Conservation (phyloP, 371 early-diverging fungal species). For the Rhizopus delemar region DNA sequence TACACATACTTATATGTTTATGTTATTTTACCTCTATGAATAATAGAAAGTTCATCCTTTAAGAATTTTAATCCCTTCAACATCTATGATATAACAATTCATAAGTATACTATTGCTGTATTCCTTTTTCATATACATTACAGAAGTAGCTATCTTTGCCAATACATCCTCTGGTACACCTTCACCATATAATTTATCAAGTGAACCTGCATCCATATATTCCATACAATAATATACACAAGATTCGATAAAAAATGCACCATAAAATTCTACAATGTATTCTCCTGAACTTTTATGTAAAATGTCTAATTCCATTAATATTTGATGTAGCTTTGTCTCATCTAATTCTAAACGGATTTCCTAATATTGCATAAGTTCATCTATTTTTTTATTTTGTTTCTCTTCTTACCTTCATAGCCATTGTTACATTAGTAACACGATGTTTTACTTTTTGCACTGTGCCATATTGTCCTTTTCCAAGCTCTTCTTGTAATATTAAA, state of each 20-base stretch:
- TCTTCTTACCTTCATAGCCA: conserved; percentile 81
- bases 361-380: conserved; percentile 33
- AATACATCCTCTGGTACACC: conserved; percentile 86
- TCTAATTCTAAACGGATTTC: conserved; percentile 92
- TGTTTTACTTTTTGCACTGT: conserved; percentile 89
- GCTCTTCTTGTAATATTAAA: conserved; percentile 71
- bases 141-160: conserved; percentile 74
- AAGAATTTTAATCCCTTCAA: conserved; percentile 86
- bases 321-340: conserved; percentile 61
- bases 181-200: conserved; percentile 81
- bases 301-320: conserved; percentile 50
- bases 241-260: conserved; percentile 94
- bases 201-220: conserved; percentile 94
- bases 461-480: conserved; percentile 93
- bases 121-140: conserved; percentile 30
- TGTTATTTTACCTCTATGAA: conserved; percentile 71
- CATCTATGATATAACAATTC: conserved; percentile 52
- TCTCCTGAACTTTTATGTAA: conserved; percentile 84
- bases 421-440: conserved; percentile 84
- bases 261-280: conserved; percentile 95
- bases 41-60: conserved; percentile 86
- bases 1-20: neutral
- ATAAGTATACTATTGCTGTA: neutral
- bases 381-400: neutral
- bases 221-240: conserved; percentile 94